Conservation (phyloP, 2,329 filamentous ascomycete genomes). For the Aspergillus bombycis region DNA sequence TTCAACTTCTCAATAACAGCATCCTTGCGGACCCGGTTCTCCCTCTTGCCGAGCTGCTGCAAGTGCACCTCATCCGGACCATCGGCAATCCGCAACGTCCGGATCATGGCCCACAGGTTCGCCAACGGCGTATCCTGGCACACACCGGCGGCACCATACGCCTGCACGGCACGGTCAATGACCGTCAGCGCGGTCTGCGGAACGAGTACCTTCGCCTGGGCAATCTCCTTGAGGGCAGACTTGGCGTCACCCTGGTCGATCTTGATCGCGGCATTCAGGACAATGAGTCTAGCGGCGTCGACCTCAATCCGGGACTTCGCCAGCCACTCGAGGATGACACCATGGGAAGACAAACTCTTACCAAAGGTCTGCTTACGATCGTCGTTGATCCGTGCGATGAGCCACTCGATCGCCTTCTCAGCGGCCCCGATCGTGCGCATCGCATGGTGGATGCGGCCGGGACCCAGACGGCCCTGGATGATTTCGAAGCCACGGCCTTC, state of each 20-base stretch:
- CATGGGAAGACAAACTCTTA: slow-evolving; percentile 83
- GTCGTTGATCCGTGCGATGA: slow-evolving; percentile 94
- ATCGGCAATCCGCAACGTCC: slow-evolving; percentile 84
- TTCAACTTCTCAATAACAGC: slow-evolving; percentile 45
- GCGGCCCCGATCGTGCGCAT: slow-evolving; percentile 94
- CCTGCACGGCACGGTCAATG: slow-evolving; percentile 92
- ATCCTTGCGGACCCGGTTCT: slow-evolving; percentile 56
- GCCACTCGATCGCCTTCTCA: slow-evolving; percentile 90
- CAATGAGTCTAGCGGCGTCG: slow-evolving; percentile 83
- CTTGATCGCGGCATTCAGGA: slow-evolving; percentile 91
- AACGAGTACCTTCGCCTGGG: slow-evolving; percentile 90
- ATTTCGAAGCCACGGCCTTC: slow-evolving; percentile 97
- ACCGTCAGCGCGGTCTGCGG: slow-evolving; percentile 80
- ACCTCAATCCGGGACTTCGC: slow-evolving; percentile 92
- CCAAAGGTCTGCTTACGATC: slow-evolving; percentile 88
- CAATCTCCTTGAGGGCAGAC: slow-evolving; percentile 87
- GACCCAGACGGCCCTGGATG: slow-evolving; percentile 93
- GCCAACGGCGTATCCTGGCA: slow-evolving; percentile 93
- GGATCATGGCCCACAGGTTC: slow-evolving; percentile 76
- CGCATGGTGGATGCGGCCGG: slow-evolving; percentile 94
- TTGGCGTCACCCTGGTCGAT: slow-evolving; percentile 92
- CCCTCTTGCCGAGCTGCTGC: slow-evolving; percentile 57
- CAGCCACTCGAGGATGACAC: slow-evolving; percentile 93
- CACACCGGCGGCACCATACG: slow-evolving; percentile 87
- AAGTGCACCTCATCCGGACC: slow-evolving; percentile 96